Evolutionary conservation across 495 filamentous ascomycete genomes (phyloP), one percentile per base, ranked within the genome.

Genomic region (Podospora tetraspora): DNA sequence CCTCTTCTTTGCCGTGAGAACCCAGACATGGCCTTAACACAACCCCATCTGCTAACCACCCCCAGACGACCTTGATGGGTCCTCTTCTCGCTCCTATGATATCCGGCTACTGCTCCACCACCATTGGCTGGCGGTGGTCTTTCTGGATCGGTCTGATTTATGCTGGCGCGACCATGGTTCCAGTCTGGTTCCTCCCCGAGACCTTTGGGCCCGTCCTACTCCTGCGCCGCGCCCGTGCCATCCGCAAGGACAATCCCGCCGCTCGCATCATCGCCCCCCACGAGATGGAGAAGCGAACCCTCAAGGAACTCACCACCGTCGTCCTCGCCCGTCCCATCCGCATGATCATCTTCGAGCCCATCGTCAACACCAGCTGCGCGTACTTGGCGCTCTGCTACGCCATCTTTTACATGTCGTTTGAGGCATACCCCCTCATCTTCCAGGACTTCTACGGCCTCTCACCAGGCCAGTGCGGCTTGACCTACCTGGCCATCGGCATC

Each of bases 331-430:
- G 81, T 6, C 79, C 80, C 3, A 70, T 83, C 13, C 76, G 79
- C 62, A 82, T 82, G 80, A 75, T 81, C 32, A 30, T 79, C n/a
- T 73, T 74, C 22, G 80, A 83, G 70, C 77, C 77, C 24, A 78
- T 82, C 57, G 79, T 93, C 22, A 82, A 86, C 25, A 84, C 89
- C 37, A 86, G 82, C 1, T 91, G 88, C 52, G 76, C 92, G 11
- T 93, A 91, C 76, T 82, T 92, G 2, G 83, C 88, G 0, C 77
- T 91, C 3, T 83, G 87, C 16, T 93, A 92, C 74, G 86, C 85
- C 8, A 89, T 93, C 34, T 93, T 94, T 69, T 92, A 91, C 75
- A 86, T 92, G 72, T 90, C 84, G 68, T 91, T 92, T 69, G 85
- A 90, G 64, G 84, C 86, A 5, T 91, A 85, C 72, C 88, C 88